phyloP scores from a whole-genome alignment of 148 eudicot genomes.

The Arbutus unedo region DNA sequence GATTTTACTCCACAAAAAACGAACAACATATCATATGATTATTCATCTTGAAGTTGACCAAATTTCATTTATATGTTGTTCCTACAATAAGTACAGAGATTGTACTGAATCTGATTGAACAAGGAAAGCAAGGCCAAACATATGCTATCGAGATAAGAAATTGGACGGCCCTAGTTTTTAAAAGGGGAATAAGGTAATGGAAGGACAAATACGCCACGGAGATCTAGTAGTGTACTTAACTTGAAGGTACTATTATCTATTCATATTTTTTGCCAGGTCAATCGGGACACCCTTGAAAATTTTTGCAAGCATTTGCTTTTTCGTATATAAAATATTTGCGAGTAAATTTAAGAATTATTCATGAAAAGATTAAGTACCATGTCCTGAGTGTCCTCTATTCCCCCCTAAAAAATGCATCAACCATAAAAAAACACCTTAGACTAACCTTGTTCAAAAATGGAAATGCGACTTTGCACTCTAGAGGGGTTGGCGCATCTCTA shows the following conservation, averaged over 20 bases:
- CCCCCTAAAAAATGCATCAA: neutral
- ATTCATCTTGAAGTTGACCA: neutral
- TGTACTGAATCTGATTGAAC: conserved; percentile 3
- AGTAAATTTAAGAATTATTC: neutral
- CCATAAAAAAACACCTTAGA: neutral
- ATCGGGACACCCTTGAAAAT: neutral
- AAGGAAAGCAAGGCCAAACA: neutral
- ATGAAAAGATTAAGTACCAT: neutral
- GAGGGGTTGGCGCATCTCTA: neutral
- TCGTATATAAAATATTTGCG: neutral
- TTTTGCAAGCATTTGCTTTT: neutral
- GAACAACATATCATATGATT: neutral
- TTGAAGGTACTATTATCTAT: neutral
- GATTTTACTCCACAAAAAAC: neutral
- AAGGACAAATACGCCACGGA: neutral
- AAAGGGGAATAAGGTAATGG: neutral
- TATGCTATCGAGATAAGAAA: neutral
- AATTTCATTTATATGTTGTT: neutral
- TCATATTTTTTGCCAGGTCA: neutral
- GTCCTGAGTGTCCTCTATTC: neutral
- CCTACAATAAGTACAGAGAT: neutral
- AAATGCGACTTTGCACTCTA: neutral
- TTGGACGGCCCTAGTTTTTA: neutral
- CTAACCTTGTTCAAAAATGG: neutral
- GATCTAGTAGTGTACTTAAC: neutral